Conservation (phyloP, 1,284 basidiomycete genomes). For the Cerrena zonata region DNA sequence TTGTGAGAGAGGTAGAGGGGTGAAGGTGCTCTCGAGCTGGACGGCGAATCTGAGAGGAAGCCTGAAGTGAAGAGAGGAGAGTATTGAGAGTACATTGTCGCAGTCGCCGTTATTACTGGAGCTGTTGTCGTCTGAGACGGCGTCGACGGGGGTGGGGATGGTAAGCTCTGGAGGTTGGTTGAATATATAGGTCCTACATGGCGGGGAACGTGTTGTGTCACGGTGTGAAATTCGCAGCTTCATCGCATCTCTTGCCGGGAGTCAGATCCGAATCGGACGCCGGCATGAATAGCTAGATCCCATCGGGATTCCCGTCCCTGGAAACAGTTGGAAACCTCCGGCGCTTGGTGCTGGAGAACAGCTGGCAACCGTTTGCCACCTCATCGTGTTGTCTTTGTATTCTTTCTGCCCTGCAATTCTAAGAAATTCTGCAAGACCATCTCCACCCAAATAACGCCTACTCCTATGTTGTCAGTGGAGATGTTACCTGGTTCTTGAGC, state of each 20-base stretch:
- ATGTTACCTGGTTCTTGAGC: neutral
- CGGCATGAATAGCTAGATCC: neutral
- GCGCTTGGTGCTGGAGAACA: too few species aligned
- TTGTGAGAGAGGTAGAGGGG: constrained; percentile 28
- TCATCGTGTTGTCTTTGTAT: neutral
- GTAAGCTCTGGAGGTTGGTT: neutral
- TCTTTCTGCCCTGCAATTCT: too few species aligned
- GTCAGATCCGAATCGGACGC: neutral
- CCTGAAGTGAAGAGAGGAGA: constrained; percentile 61
- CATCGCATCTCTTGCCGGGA: neutral
- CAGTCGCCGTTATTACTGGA: too few species aligned
- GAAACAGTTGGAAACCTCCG: neutral
- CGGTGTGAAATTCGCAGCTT: neutral
- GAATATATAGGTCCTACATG: neutral
- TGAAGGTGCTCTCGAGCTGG: constrained; percentile 29
- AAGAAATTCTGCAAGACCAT: neutral
- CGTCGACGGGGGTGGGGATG: neutral
- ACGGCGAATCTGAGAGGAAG: constrained; percentile 37
- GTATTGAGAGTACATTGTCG: constrained; percentile 34
- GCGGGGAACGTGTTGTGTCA: too few species aligned
- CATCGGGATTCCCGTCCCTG: neutral
- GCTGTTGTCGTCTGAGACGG: neutral
- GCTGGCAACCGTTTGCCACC: neutral
- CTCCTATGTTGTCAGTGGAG: neutral
- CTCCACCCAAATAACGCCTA: neutral